Base-by-base conservation (phyloP, 305 asterid genomes). In the Ajuga reptans region DNA sequence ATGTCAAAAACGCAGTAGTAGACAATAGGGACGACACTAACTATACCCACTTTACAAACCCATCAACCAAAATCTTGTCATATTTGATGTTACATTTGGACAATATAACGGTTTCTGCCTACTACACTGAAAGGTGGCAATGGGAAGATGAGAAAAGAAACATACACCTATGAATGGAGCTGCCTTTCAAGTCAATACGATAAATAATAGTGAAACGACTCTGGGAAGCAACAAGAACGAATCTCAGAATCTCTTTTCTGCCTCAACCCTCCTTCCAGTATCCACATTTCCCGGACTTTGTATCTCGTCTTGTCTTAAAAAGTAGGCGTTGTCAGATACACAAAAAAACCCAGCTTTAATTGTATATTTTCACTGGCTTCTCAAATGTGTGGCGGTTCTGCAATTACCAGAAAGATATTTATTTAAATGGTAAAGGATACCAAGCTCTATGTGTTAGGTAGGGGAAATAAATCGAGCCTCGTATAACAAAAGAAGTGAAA, bases 351-450 rank as follows among this genome's bases (percentile, higher is more conserved):
- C 73, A 27, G 33, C 78, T 82, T 62, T 79, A 90, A 62, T 90
- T 90, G 80, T 86, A 86, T 78, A 87, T 90, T 79, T 82, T 88
- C 64, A 90, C 92, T 4, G 97, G 85, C 81, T 85, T 88, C 82
- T 90, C 97, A 67, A 66, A 83, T 34, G 92, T 75, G 76, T 90
- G 95, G 49, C 96, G 97, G 67, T 83, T 90, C 97, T 90, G 91
- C 84, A 80, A 63, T 60, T 24, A 65, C 27, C 59, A 72, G 43
- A 55, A 63, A 51, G 6, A 69, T 42, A 59, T 65, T 24, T 37
- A 6, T 21, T 21, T 21, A 21, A 2, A 21, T 21, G 27, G 27
- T 21, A 21, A 21, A 21, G 27, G 27, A 2, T 21, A 21, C 27
- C 27, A 21, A 21, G 27, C 27, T 21, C 27, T 21, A 21, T 21